Evolutionary conservation across 768 basidiomycete species (phyloP), one percentile per base, ranked within the genome.

Genomic region (Suillus americanus): DNA sequence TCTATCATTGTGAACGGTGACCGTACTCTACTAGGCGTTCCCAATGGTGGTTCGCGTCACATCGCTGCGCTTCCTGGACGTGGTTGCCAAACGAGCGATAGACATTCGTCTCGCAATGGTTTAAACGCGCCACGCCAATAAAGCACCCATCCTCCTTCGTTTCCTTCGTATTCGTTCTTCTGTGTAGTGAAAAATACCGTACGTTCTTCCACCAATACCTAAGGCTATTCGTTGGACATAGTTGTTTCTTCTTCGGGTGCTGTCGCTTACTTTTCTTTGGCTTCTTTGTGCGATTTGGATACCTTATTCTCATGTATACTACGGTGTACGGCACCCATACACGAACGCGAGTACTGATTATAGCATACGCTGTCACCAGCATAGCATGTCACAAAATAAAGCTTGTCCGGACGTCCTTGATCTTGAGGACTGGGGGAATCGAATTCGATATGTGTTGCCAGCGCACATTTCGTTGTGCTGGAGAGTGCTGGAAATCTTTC

Each of bases 61-160:
- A 71, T 75, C 30, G 71, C 71, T 41, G 73, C 63, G 45, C 76
- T 75, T 61, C 75, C 74, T 48, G 74, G 74, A 63, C 73, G 74
- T 60, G 73, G 69, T 54, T 73, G 74, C 48, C 69, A 66, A 51
- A 57, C 57, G 25, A 65, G 66, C 59, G 62, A 62, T 30, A 60
- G 28, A 30, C 43, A 20, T 25, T 35, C 30, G 10, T 38, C 40
- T 43, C 14, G 57, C 8, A 51, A 35, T 40, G 51, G 48, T 30
- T 12, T 65, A 10, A 33, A 12, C 28, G 38, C 45, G 40, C 30
- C n/a, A 20, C 13, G 28, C 0, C 18, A 41, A 13, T 64, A 6
- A 20, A 25, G 16, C 20, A 12, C 16, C 5, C 40, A 54, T 33
- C 48, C 50, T 41, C 30, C 30, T 53, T 53, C 18, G 9, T 30